Evolutionary conservation across 2,329 filamentous ascomycete genomes (phyloP).

Genomic region (Cyclaneusma minus): DNA sequence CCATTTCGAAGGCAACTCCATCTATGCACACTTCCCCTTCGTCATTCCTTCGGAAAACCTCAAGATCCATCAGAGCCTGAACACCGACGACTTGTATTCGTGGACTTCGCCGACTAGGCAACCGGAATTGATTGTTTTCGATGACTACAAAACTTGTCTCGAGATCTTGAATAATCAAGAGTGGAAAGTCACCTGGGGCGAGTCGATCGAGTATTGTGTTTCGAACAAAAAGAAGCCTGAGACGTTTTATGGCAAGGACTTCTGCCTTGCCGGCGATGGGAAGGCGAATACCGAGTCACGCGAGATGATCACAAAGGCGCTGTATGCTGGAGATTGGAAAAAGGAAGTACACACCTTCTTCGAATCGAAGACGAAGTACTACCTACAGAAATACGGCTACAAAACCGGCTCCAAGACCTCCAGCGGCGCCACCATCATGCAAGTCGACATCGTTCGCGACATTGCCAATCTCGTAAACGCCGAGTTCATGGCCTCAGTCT

Average conservation of each 20-base stretch:
- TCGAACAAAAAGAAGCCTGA: slow-evolving; percentile 28
- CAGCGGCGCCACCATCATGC: slow-evolving; percentile 28
- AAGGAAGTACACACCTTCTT: slow-evolving; percentile 52
- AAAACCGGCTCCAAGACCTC: slow-evolving; percentile 41
- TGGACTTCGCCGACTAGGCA: slow-evolving; percentile 44
- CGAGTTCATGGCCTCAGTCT: slow-evolving; percentile 37
- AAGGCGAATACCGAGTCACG: slow-evolving; percentile 32
- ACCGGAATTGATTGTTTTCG: slow-evolving; percentile 36
- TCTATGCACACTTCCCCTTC: slow-evolving; percentile 46
- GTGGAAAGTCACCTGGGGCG: slow-evolving; percentile 51
- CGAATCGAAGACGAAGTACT: slow-evolving; percentile 38
- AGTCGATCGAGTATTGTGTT: slow-evolving; percentile 47
- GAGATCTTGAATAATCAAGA: slow-evolving; percentile 41
- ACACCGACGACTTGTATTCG: slow-evolving; percentile 52
- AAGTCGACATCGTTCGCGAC: slow-evolving; percentile 54
- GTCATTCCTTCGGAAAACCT: slow-evolving; percentile 57
- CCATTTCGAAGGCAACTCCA: slow-evolving; percentile 62
- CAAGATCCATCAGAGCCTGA: slow-evolving; percentile 52
- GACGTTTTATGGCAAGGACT: slow-evolving; percentile 34
- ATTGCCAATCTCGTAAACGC: slow-evolving; percentile 37
- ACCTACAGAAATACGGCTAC: slow-evolving; percentile 51
- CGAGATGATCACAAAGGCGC: slow-evolving; percentile 35
- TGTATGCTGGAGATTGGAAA: slow-evolving; percentile 48
- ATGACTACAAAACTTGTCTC: slow-evolving; percentile 44
- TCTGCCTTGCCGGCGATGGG: slow-evolving; percentile 38